A percentile compares a stretch with the other conserved stretches of the same genome.
phyloP scores from a whole-genome alignment of 345 rosid species.

The Cardamine occulta region DNA sequence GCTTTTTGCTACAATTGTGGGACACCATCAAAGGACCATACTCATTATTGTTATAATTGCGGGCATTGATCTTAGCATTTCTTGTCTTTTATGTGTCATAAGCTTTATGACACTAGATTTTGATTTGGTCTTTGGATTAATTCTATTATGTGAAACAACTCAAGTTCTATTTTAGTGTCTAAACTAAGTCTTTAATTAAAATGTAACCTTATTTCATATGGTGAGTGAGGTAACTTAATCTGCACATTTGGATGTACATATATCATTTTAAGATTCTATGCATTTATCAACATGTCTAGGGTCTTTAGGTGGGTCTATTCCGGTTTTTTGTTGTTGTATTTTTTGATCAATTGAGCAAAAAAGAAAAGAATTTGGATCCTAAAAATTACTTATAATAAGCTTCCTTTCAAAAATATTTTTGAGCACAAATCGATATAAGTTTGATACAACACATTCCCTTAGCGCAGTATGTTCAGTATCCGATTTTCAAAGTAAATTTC shows the following conservation, averaged over 20 bases:
- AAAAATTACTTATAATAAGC: slow-evolving; percentile 5
- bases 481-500: slow-evolving; percentile 10
- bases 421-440: slow-evolving; percentile 7
- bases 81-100: neutral
- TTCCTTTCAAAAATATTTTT: neutral
- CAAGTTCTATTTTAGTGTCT: neutral
- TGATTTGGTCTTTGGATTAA: neutral
- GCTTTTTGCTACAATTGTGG: slow-evolving; percentile 58
- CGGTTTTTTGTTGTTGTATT: neutral
- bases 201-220: neutral
- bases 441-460: slow-evolving; percentile 16
- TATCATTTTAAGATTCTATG: neutral
- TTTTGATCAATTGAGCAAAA: neutral
- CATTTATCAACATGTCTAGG: neutral
- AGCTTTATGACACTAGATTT: neutral
- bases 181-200: neutral
- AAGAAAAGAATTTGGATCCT: slow-evolving; percentile 1
- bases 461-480: slow-evolving; percentile 11
- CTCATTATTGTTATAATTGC: slow-evolving; percentile 27
- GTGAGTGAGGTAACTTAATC: neutral
- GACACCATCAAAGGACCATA: neutral
- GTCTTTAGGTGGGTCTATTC: neutral
- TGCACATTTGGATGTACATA: neutral
- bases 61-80: slow-evolving; percentile 4
- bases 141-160: neutral